These are phyloP conservation scores for Elaeis guineensis DNA, from an alignment of 176 grass and related monocot genomes.

Conservation along the genomic window DNA sequence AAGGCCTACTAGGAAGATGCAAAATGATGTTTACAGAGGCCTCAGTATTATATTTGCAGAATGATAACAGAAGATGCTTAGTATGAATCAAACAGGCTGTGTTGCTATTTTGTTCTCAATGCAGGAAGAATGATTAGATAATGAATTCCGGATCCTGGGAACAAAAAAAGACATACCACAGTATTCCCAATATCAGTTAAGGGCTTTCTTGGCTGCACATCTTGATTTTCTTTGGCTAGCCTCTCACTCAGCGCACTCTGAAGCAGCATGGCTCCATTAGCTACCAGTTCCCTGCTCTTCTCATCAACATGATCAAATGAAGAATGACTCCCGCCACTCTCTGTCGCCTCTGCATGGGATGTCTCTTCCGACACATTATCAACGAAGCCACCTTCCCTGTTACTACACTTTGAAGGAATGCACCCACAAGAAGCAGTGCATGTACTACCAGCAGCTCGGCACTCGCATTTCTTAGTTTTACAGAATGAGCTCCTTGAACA, in stretches of 20 bases:
- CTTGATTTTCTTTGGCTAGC: constrained; percentile 10
- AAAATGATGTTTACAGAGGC: no score
- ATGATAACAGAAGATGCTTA: no score
- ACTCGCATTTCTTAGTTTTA: constrained; percentile 80
- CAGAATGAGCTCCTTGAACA: constrained; percentile 52
- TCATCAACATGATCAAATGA: constrained; percentile 34
- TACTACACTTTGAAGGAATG: constrained; percentile 50
- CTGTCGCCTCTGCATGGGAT: constrained; percentile 10
- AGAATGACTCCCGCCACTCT: constrained; percentile 8
- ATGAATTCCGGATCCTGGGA: no score
- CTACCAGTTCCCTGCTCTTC: constrained; percentile 27
- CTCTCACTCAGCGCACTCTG: constrained; percentile 43
- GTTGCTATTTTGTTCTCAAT: no score
- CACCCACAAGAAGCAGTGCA: constrained; percentile 60
- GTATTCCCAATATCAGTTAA: constrained; percentile 59
- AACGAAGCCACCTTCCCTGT: constrained; percentile 28
- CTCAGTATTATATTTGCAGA: no score
- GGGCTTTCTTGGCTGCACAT: constrained; percentile 39
- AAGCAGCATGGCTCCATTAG: constrained; percentile 43
- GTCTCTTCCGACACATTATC: constrained; percentile 21
- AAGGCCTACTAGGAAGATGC: no score
- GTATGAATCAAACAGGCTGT: no score
- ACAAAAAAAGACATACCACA: constrained; percentile 24
- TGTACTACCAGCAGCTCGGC: constrained; percentile 34
- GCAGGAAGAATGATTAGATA: no score